Conservation (phyloP, 345 rosid genomes). For the Capsella bursapastoris region DNA sequence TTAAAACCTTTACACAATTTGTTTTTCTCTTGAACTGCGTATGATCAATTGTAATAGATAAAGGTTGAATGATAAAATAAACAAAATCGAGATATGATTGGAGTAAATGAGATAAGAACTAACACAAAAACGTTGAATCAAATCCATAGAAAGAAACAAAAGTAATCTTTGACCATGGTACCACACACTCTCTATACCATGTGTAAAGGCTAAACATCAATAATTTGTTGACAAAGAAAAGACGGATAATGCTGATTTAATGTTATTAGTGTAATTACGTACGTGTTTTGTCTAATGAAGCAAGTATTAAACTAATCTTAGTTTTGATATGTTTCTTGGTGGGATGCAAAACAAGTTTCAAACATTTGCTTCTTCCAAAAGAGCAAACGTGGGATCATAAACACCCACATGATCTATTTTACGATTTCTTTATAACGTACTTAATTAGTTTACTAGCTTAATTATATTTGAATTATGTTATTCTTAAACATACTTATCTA, state of each 20-base stretch:
- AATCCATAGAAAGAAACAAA: constrained; percentile 25
- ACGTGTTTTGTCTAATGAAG: constrained; percentile 45
- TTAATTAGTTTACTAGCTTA: constrained; percentile 7
- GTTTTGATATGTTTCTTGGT: constrained; percentile 42
- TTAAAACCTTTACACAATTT: background rate
- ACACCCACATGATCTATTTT: constrained; percentile 33
- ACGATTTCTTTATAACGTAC: constrained; percentile 22
- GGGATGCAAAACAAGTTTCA: constrained; percentile 39
- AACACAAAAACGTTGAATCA: constrained; percentile 23
- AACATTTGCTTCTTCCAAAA: constrained; percentile 35
- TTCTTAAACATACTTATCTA: constrained; percentile 4
- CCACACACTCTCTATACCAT: background rate
- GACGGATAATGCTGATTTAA: constrained; percentile 14
- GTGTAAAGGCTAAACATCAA: constrained; percentile 33
- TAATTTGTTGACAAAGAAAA: constrained; percentile 17
- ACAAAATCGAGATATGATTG: constrained; percentile 22
- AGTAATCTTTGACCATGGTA: constrained; percentile 27
- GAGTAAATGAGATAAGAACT: constrained; percentile 37
- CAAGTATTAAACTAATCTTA: constrained; percentile 41
- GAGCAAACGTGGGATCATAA: constrained; percentile 43
- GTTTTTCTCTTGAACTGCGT: constrained; percentile 17
- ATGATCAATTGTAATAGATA: background rate
- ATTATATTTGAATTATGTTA: constrained; percentile 24
- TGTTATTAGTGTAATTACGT: constrained; percentile 7
- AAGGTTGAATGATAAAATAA: background rate